Evolutionary conservation across 768 basidiomycete genomes (phyloP), one percentile per base, ranked within the genome.

Genomic region (Rhizopogon sp.): DNA sequence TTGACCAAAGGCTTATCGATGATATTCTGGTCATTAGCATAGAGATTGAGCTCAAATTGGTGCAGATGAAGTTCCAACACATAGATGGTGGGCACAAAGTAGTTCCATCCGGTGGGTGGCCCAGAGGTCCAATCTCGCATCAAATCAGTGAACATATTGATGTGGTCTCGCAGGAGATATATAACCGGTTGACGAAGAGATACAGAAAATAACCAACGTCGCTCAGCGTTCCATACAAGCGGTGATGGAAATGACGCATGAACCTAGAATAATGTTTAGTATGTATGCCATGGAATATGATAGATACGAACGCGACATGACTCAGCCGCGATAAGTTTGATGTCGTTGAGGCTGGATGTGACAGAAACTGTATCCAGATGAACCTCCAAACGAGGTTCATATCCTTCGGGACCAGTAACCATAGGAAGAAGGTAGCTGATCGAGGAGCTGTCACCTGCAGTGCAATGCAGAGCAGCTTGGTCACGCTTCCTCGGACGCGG

Each of bases 1-100:
- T 72, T 74, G 54, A 85, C 74, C 35, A 86, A 72, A 3, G 94
- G 93, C 57, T 88, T 90, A 73, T 97, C 93, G 49, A 98, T 90
- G 65, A 98, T 92, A 65, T 98, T 98, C 64, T 93, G 93, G 69
- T 98, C 96, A 65, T 98, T 98, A 50, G 90, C 83, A 65, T 91
- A 95, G 25, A 90, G 66, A 61, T 88, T 87, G 49, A 96, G 66
- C 56, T 82, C 79, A 69, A 85, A 95, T 62, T 92, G 84, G 65
- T 85, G 77, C 56, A 98, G 69, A 54, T 84, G 78, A 46, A 97
- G 59, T 47, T 87, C 76, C 59, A 95, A 70, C 14, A 69, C 68
- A 70, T 98, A 98, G 6, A 84, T 65, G 68, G 81, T 92, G 0
- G 96, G 95, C 20, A 93, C 77, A 68, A 94, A 98, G 44, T 84